Evolutionary conservation across 371 early-diverging fungal species (phyloP).

Genomic region (Apophysomyces variabilis): DNA sequence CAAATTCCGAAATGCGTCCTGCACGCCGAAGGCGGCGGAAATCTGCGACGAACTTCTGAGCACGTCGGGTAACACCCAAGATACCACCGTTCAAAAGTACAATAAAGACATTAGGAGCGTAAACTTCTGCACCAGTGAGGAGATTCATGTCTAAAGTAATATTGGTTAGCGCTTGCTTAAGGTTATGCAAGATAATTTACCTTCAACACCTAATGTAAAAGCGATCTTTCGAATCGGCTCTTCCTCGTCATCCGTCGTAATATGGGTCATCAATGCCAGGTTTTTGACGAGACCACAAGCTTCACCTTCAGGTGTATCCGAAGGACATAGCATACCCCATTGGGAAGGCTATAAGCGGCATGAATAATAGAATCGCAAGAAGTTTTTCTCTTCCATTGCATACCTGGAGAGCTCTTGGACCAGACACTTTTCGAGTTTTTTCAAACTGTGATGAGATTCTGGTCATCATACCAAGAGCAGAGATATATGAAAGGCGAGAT

Average conservation of each 20-base stretch:
- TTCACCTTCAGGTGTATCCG: slow-evolving; percentile 99
- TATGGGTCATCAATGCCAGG: slow-evolving; percentile 98
- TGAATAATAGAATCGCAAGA: neutral
- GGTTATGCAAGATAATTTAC: slow-evolving; percentile 18
- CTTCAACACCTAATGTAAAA: slow-evolving; percentile 86
- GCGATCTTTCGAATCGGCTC: slow-evolving; percentile 77
- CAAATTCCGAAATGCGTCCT: slow-evolving; percentile 89
- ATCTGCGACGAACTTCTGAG: slow-evolving; percentile 77
- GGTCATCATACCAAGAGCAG: slow-evolving; percentile 99
- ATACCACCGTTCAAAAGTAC: slow-evolving; percentile 95
- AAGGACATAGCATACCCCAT: slow-evolving; percentile 99
- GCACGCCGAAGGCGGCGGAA: slow-evolving; percentile 89
- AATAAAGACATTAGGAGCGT: slow-evolving; percentile 72
- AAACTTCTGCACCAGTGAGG: slow-evolving; percentile 84
- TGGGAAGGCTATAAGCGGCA: slow-evolving; percentile 78
- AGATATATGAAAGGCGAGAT: slow-evolving; percentile 95
- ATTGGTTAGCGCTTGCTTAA: neutral
- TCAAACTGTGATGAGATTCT: slow-evolving; percentile 99
- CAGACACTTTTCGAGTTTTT: slow-evolving; percentile 99
- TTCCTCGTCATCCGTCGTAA: slow-evolving; percentile 95
- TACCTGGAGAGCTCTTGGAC: slow-evolving; percentile 96
- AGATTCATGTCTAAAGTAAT: slow-evolving; percentile 73
- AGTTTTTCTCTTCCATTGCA: neutral
- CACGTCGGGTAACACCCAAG: slow-evolving; percentile 85
- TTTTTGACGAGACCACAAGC: slow-evolving; percentile 99